phyloP scores from a whole-genome alignment of 2,329 filamentous ascomycete genomes.

The Gremmenia infestans region DNA sequence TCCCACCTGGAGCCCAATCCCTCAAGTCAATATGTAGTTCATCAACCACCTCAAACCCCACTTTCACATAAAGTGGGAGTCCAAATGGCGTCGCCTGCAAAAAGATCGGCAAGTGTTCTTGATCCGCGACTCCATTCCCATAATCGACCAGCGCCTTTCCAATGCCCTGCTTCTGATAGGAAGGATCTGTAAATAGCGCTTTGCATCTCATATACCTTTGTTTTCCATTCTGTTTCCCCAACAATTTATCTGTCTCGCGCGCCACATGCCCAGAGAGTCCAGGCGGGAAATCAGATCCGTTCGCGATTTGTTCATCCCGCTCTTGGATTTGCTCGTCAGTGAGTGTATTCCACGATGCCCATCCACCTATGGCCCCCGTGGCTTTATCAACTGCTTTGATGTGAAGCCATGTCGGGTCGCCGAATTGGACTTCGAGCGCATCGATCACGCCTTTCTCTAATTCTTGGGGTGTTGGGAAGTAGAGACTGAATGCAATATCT shows the following conservation, averaged over 20 bases:
- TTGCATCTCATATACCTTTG: background rate
- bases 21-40: slow-evolving; percentile 5
- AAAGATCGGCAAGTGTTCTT: background rate
- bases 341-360: background rate
- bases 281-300: background rate
- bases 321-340: background rate
- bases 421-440: background rate
- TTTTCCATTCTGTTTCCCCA: background rate
- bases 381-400: background rate
- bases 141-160: background rate
- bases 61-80: slow-evolving; percentile 1
- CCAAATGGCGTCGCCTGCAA: slow-evolving; percentile 1
- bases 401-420: background rate
- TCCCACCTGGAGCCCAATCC: background rate
- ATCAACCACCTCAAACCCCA: slow-evolving; percentile 3
- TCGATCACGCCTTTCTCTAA: background rate
- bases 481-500: background rate
- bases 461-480: background rate
- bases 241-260: background rate
- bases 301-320: background rate
- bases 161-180: background rate
- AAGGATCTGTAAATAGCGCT: background rate
- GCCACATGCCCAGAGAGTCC: background rate
- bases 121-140: background rate
- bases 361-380: background rate